These are phyloP conservation scores for Paracamarosporium sp. DNA, from an alignment of 2,329 filamentous ascomycete species.

Conservation along the genomic window DNA sequence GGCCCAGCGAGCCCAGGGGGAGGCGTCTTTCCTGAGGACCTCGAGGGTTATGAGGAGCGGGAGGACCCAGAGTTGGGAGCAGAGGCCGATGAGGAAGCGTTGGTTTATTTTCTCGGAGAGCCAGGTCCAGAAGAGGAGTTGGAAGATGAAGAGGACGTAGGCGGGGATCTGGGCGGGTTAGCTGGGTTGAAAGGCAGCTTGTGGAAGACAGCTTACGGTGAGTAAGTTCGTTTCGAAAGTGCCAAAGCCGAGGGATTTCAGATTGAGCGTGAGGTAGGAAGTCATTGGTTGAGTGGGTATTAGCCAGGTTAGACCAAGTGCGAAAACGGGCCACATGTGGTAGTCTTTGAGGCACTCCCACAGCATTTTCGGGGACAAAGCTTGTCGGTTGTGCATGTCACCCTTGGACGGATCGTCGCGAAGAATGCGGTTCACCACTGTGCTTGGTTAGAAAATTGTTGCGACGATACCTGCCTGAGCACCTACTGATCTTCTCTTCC, in stretches of 20 bases:
- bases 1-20: constrained; percentile 47
- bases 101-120: constrained; percentile 59
- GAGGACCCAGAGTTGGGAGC: constrained; percentile 49
- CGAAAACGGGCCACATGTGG: constrained; percentile 58
- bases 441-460: constrained; percentile 11
- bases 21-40: constrained; percentile 34
- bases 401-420: constrained; percentile 64
- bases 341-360: constrained; percentile 61
- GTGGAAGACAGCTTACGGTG: constrained; percentile 27
- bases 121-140: constrained; percentile 59
- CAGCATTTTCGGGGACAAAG: constrained; percentile 56
- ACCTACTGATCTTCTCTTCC: constrained; percentile 67
- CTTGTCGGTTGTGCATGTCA: constrained; percentile 68
- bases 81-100: constrained; percentile 55
- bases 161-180: constrained; percentile 45
- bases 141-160: constrained; percentile 56
- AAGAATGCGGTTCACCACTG: constrained; percentile 67
- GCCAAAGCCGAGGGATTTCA: constrained; percentile 41
- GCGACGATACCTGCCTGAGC: not conserved
- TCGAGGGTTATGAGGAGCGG: constrained; percentile 48
- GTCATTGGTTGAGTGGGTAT: constrained; percentile 42
- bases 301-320: constrained; percentile 43
- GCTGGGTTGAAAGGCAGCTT: not conserved
- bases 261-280: constrained; percentile 45
- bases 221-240: constrained; percentile 49